Base-by-base conservation (phyloP, 1,284 basidiomycete species). In the Peniophora sp. region DNA sequence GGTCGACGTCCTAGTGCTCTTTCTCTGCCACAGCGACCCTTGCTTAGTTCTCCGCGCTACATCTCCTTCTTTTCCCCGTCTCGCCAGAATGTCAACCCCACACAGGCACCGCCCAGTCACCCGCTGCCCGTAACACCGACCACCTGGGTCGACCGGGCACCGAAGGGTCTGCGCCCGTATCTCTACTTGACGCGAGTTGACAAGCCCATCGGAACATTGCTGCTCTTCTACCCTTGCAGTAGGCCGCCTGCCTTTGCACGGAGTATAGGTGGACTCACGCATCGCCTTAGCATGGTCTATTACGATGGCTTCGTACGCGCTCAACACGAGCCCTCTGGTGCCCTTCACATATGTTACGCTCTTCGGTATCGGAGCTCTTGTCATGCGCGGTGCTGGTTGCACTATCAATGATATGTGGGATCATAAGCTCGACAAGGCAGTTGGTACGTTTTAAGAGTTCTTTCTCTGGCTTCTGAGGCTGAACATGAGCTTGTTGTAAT, bases 361-460 rank as follows among this genome's bases (percentile, higher is more conserved):
- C 0, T 99, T 99, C 62, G 95, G 90, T 1, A 68, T 88, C 2
- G 97, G 97, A 0, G 93, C 97, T 0, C 62, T 97, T 43, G 78
- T 99, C 51, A 99, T 99, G 97, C 85, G 97, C 17, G 94, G 97
- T 6, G 97, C 97, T 5, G 97, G 97, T 3, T 99, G 97, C 65
- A 98, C 93, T 0, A 97, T 99, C 62, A 99, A 99, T 65, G 97
- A 99, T 65, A 88, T 99, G 84, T 99, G 97, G 95, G 97, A 99
- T 65, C 77, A 78, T 56, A 81, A 91, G 59, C 79, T 97, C 52
- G 97, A 99, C 71, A 85, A 83, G 61, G 83, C 86, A 51, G 97
- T 99, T 48, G 92, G 93, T 94, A 63, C 63, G 91, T 66, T 49
- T 22, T 34, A 17, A 34, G 47, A n/a, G 11, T 17, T 45, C 47